phyloP scores from a whole-genome alignment of 2,329 filamentous ascomycete species.

The Thermothelomyces thermophilus region DNA sequence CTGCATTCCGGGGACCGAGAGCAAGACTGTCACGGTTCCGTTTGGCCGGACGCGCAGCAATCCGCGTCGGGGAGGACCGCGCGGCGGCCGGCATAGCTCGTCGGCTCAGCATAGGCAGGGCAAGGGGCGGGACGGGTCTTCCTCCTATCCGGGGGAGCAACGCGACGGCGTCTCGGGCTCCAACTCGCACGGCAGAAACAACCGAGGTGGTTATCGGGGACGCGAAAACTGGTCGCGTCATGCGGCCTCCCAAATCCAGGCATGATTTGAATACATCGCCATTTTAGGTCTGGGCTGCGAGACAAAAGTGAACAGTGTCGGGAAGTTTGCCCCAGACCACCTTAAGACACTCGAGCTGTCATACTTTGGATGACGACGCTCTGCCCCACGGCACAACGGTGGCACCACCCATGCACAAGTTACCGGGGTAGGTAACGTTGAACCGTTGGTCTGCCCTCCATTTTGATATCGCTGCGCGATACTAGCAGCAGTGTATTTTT shows the following conservation, averaged over 20 bases:
- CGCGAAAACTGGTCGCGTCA: constrained; percentile 38
- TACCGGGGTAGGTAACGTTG: background rate
- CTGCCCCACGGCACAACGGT: background rate
- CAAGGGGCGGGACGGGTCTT: constrained; percentile 25
- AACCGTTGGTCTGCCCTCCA: constrained; percentile 3
- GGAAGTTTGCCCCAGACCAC: no score
- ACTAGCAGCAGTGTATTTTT: constrained; percentile 10
- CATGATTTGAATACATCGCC: constrained; percentile 11
- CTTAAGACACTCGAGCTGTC: background rate
- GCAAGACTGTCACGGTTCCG: constrained; percentile 35
- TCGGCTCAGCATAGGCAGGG: constrained; percentile 17
- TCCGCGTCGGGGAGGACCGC: constrained; percentile 26
- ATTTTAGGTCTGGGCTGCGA: background rate
- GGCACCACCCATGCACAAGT: background rate
- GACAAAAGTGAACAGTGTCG: background rate
- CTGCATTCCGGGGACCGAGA: constrained; percentile 34
- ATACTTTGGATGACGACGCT: background rate
- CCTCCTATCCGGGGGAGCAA: constrained; percentile 27
- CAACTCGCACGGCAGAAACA: constrained; percentile 27
- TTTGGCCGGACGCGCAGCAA: constrained; percentile 30
- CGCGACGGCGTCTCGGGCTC: constrained; percentile 18
- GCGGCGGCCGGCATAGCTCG: constrained; percentile 19
- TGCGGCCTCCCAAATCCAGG: constrained; percentile 21
- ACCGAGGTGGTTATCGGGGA: constrained; percentile 37
- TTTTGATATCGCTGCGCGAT: constrained; percentile 1